These are phyloP conservation scores for Amesomyces nigricolor DNA, from an alignment of 2,329 filamentous ascomycete genomes.

Conservation along the genomic window DNA sequence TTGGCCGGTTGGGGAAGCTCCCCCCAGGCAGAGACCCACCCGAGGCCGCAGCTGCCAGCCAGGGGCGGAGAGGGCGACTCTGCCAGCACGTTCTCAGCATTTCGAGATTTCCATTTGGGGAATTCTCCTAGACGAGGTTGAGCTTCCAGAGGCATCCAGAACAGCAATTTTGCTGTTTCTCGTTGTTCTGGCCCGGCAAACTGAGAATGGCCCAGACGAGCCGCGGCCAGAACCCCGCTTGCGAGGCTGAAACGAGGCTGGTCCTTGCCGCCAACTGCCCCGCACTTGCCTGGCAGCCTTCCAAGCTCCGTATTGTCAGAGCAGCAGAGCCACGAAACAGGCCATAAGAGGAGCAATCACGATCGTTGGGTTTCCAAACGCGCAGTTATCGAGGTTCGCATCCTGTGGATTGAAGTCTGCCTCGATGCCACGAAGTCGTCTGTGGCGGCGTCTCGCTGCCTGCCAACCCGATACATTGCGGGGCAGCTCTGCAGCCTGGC, in stretches of 20 bases:
- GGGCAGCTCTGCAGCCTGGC: background rate
- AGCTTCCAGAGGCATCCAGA: background rate
- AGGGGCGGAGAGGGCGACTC: background rate
- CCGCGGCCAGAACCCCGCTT: conserved; percentile 11
- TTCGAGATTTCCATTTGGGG: conserved; percentile 4
- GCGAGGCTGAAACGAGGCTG: conserved; percentile 28
- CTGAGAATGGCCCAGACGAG: conserved; percentile 21
- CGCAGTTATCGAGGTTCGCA: too few relatives aligned
- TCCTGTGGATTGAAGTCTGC: too few relatives aligned
- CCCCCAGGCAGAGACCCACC: conserved; percentile 18
- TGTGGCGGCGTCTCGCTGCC: too few relatives aligned
- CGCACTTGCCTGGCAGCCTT: conserved; percentile 6
- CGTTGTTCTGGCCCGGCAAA: background rate
- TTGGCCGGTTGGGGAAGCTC: conserved; percentile 19
- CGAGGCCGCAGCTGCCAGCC: conserved; percentile 20
- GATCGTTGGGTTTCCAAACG: too few relatives aligned
- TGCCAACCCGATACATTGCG: background rate
- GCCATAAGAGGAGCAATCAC: too few relatives aligned
- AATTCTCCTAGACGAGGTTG: background rate
- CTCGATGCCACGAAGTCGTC: too few relatives aligned
- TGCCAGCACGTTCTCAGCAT: conserved; percentile 12
- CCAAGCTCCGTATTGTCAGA: too few relatives aligned
- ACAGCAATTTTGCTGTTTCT: background rate
- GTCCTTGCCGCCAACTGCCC: conserved; percentile 12
- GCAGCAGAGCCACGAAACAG: background rate